phyloP scores from a whole-genome alignment of 805 yeast species.

The Zygosaccharomyces pseudorouxii region DNA sequence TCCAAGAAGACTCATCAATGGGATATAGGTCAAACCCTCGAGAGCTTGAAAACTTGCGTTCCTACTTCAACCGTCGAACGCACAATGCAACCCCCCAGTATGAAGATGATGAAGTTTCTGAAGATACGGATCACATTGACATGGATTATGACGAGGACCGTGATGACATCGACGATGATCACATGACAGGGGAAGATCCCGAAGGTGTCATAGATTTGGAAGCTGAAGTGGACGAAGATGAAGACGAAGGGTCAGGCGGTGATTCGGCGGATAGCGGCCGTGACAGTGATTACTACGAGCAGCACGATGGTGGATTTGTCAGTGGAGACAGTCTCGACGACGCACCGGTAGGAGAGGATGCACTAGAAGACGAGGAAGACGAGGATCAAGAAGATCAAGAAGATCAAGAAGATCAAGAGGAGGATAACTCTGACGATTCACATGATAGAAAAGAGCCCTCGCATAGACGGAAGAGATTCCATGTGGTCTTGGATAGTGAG shows the following conservation, averaged over 20 bases:
- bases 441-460: constrained; percentile 32
- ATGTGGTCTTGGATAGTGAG: constrained; percentile 25
- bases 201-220: constrained; percentile 10
- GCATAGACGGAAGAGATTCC: constrained; percentile 17
- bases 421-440: constrained; percentile 23
- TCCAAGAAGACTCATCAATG: neutral
- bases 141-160: too few relatives aligned
- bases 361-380: constrained; percentile 38
- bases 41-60: neutral
- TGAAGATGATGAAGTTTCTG: neutral
- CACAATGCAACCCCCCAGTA: neutral
- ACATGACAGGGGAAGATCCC: constrained; percentile 5
- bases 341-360: constrained; percentile 27
- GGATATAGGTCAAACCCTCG: neutral
- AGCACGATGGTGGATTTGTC: constrained; percentile 30
- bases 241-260: constrained; percentile 10
- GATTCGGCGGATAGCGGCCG: constrained; percentile 6
- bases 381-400: constrained; percentile 25
- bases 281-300: constrained; percentile 32
- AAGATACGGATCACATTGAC: neutral
- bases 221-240: constrained; percentile 11
- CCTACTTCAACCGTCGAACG: neutral
- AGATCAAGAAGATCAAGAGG: neutral
- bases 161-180: constrained; percentile 11
- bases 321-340: constrained; percentile 33